Evolutionary conservation across 2,329 filamentous ascomycete genomes (phyloP).

Genomic region (Fusarium globosum): DNA sequence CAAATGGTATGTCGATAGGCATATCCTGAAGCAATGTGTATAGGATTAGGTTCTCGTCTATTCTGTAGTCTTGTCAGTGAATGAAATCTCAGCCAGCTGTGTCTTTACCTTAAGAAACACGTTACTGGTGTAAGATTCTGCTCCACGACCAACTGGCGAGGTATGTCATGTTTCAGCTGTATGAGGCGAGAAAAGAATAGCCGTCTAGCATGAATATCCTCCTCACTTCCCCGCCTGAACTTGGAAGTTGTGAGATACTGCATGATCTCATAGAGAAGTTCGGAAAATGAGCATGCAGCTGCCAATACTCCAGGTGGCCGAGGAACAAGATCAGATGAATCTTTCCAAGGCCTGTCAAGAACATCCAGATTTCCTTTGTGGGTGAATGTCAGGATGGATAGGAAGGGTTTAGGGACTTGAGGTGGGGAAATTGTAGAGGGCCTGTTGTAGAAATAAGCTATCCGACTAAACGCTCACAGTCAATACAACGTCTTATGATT

Average conservation of each 20-base stretch:
- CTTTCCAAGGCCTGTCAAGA: not conserved
- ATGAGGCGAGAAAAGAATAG: not conserved
- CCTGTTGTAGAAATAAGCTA: slow-evolving; percentile 5
- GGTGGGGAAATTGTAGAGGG: not conserved
- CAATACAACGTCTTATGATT: not conserved
- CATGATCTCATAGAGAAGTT: slow-evolving; percentile 3
- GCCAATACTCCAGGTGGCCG: not conserved
- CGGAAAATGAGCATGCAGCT: not conserved
- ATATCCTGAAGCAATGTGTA: not conserved
- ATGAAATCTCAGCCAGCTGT: fast-evolving
- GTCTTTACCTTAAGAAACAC: not conserved
- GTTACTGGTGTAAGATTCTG: not conserved
- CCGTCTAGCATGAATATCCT: not conserved
- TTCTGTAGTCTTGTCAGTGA: not conserved
- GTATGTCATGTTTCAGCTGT: not conserved
- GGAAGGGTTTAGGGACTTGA: not conserved
- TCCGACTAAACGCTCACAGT: not conserved
- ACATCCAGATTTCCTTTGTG: not conserved
- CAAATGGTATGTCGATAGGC: not conserved
- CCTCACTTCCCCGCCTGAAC: not conserved
- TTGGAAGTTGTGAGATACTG: not conserved
- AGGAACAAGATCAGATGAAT: not conserved
- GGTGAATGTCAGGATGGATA: not conserved
- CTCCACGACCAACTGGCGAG: not conserved
- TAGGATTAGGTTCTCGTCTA: not conserved